Percentiles rank a stretch among this genome's conserved stretches.
phyloP scores from a whole-genome alignment of 177 flowering plant species.

The Tripterygium wilfordii region DNA sequence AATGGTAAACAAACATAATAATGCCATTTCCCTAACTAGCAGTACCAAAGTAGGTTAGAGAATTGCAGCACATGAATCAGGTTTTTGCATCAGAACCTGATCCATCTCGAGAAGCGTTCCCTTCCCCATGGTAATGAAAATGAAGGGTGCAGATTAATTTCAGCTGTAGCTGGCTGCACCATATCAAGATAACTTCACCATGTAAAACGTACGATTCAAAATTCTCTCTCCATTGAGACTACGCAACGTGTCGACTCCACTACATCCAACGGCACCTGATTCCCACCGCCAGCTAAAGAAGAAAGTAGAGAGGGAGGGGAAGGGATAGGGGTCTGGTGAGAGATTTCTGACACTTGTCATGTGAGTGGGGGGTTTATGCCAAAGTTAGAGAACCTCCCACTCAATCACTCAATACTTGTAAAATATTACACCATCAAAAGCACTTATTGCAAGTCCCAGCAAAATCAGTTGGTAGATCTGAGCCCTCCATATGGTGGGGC shows the following conservation, averaged over 20 bases:
- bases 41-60: conserved; percentile 1
- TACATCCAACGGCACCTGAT: conserved; percentile 8
- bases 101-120: conserved; percentile 37
- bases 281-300: conserved; percentile 13
- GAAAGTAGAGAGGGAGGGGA: background rate
- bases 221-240: background rate
- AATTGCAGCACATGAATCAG: conserved; percentile 18
- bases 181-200: background rate
- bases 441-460: conserved; percentile 12
- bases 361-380: conserved; percentile 44
- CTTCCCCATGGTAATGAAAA: background rate
- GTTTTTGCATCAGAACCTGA: conserved; percentile 22
- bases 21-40: background rate
- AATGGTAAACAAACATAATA: background rate
- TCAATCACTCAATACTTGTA: background rate
- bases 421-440: conserved; percentile 13
- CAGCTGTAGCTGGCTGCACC: conserved; percentile 2
- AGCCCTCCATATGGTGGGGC: conserved; percentile 11
- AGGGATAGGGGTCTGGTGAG: conserved; percentile 27
- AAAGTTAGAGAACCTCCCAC: conserved; percentile 11
- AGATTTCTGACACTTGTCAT: conserved; percentile 61
- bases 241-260: conserved; percentile 7
- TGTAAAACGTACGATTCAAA: background rate
- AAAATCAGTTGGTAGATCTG: conserved; percentile 21
- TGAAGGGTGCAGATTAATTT: background rate